Percentiles rank a stretch among this genome's conserved stretches.
Conservation (phyloP, 495 filamentous ascomycete genomes). For the Tricharina praecox region DNA sequence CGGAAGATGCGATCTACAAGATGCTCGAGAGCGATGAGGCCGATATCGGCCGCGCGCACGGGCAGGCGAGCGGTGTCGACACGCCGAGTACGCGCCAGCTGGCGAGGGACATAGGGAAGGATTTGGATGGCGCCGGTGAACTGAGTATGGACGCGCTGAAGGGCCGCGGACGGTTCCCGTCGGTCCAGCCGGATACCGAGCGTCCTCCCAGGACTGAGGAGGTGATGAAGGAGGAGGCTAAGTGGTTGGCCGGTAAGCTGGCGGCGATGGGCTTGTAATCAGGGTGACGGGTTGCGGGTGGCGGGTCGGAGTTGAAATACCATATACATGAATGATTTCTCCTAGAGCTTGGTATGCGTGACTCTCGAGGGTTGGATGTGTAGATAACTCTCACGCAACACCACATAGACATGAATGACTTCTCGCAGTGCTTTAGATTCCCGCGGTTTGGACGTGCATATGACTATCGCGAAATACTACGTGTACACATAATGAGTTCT, state of each 20-base stretch:
- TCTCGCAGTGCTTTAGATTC: too few relatives aligned
- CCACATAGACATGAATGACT: too few relatives aligned
- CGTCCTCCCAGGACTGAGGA: constrained; percentile 49
- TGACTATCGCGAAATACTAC: too few relatives aligned
- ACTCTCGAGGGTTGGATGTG: constrained; percentile 2
- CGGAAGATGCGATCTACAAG: constrained; percentile 52
- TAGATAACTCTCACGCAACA: neutral
- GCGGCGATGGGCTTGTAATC: too few relatives aligned
- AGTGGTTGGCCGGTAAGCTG: constrained; percentile 43
- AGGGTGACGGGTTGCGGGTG: too few relatives aligned
- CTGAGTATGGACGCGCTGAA: constrained; percentile 18
- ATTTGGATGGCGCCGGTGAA: constrained; percentile 5
- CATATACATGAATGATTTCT: too few relatives aligned
- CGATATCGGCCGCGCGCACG: constrained; percentile 50
- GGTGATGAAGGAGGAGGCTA: constrained; percentile 71
- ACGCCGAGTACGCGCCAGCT: constrained; percentile 11
- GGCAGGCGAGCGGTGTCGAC: constrained; percentile 29
- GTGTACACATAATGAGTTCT: too few relatives aligned
- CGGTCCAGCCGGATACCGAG: constrained; percentile 39
- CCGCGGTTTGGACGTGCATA: too few relatives aligned
- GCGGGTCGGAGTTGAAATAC: too few relatives aligned
- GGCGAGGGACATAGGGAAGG: constrained; percentile 3
- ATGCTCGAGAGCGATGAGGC: constrained; percentile 72
- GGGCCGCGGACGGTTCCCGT: constrained; percentile 38
- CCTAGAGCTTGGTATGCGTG: too few relatives aligned